These are phyloP conservation scores for Turritis glabra DNA, from an alignment of 345 rosid species.

Conservation along the genomic window DNA sequence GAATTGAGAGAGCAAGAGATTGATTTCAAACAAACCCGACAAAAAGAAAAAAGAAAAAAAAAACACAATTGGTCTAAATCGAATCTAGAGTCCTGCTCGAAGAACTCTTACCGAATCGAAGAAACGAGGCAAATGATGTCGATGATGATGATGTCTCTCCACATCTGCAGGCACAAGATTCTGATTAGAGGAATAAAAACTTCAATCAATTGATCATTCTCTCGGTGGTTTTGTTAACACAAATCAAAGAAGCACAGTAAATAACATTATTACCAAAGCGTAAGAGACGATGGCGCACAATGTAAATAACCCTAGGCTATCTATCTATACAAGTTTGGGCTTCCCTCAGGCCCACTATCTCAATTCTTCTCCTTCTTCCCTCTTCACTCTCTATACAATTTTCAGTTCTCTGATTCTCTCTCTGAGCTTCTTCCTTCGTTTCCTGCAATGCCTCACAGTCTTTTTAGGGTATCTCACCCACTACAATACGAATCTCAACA, in stretches of 20 bases:
- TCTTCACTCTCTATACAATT: conserved; percentile 62
- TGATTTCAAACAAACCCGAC: not conserved
- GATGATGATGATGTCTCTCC: not conserved
- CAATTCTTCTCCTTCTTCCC: conserved; percentile 52
- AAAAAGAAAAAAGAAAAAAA: not conserved
- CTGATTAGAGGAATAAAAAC: not conserved
- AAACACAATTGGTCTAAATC: not conserved
- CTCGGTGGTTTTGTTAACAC: not conserved
- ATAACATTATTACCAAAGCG: not conserved
- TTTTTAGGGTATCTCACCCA: conserved; percentile 57
- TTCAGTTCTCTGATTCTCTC: conserved; percentile 70
- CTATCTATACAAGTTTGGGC: not conserved
- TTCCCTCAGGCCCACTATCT: not conserved
- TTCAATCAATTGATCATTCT: not conserved
- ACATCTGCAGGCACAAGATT: not conserved
- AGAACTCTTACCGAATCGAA: not conserved
- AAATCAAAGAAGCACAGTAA: not conserved
- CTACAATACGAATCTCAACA: conserved; percentile 58
- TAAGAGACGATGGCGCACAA: not conserved
- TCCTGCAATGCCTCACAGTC: conserved; percentile 62
- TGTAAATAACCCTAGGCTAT: not conserved
- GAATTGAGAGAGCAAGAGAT: not conserved
- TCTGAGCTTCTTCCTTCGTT: conserved; percentile 50
- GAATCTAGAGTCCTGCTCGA: not conserved
- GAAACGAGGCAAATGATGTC: not conserved